These are phyloP conservation scores for Piper betle DNA, from an alignment of 164 flowering plant genomes.

Conservation along the genomic window DNA sequence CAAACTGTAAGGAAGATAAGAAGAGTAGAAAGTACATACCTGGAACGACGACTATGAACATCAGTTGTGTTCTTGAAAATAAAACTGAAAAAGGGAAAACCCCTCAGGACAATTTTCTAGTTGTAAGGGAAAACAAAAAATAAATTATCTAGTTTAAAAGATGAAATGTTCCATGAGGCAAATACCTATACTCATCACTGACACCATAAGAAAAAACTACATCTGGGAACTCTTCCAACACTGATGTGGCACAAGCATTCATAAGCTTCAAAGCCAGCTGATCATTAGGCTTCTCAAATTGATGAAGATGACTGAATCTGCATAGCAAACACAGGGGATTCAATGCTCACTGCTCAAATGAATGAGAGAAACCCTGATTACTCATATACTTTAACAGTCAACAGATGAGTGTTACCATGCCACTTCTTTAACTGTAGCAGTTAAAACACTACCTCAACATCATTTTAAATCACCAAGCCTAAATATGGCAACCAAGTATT, in stretches of 20 bases:
- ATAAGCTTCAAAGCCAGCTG: slow-evolving; percentile 65
- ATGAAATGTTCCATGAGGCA: neutral
- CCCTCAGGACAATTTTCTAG: slow-evolving; percentile 5
- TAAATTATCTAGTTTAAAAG: neutral
- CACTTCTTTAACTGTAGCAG: neutral
- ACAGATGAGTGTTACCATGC: neutral
- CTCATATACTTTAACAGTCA: neutral
- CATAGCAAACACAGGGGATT: neutral
- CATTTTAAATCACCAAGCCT: neutral
- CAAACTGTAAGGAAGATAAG: neutral
- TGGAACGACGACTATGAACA: slow-evolving; percentile 42
- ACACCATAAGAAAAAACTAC: slow-evolving; percentile 70
- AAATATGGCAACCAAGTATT: neutral
- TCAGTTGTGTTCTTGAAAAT: slow-evolving; percentile 51
- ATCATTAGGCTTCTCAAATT: slow-evolving; percentile 87
- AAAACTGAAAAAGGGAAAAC: slow-evolving; percentile 40
- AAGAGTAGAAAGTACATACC: slow-evolving; percentile 24
- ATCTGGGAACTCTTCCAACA: slow-evolving; percentile 59
- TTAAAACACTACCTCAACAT: neutral
- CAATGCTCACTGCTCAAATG: neutral
- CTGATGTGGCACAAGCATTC: slow-evolving; percentile 71
- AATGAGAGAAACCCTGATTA: too few species aligned
- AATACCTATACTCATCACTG: slow-evolving; percentile 87
- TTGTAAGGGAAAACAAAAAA: neutral
- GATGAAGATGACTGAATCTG: slow-evolving; percentile 68